These are phyloP conservation scores for Pisolithus orientalis DNA, from an alignment of 768 basidiomycete genomes.

Conservation along the genomic window DNA sequence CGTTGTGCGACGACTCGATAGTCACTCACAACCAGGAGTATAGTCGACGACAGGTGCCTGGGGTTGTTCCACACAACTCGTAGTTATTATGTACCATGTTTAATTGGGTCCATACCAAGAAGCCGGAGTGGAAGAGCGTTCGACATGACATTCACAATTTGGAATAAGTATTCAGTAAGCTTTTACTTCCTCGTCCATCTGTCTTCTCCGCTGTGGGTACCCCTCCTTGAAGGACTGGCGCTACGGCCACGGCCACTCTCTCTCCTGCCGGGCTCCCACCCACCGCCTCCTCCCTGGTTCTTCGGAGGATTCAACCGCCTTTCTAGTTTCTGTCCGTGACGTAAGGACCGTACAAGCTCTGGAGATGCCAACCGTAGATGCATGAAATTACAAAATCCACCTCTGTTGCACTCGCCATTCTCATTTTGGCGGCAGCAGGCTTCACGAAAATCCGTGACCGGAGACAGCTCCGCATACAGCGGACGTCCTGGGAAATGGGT, in stretches of 20 bases:
- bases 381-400: conserved; percentile 99
- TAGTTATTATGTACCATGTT: too few relatives aligned
- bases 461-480: conserved; percentile 93
- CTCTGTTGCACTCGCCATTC: conserved; percentile 96
- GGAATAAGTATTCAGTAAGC: too few relatives aligned
- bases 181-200: conserved; percentile 62
- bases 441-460: conserved; percentile 98
- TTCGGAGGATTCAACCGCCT: conserved; percentile 67
- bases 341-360: conserved; percentile 71
- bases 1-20: too few relatives aligned
- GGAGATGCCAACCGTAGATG: conserved; percentile 86
- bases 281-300: conserved; percentile 59
- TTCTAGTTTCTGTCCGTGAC: conserved; percentile 79
- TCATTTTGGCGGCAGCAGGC: conserved; percentile 99
- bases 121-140: not conserved
- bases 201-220: conserved; percentile 65
- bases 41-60: too few relatives aligned
- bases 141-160: too few relatives aligned
- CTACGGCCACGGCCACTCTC: conserved; percentile 64
- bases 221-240: conserved; percentile 62
- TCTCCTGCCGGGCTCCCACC: conserved; percentile 78
- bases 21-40: too few relatives aligned
- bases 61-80: too few relatives aligned
- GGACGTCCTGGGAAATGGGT: conserved; percentile 63
- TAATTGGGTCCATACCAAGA: too few relatives aligned